Percentiles rank a stretch among this genome's conserved stretches.
Evolutionary conservation across 1,284 basidiomycete genomes (phyloP).

Genomic region (Melampsora occidentalis): DNA sequence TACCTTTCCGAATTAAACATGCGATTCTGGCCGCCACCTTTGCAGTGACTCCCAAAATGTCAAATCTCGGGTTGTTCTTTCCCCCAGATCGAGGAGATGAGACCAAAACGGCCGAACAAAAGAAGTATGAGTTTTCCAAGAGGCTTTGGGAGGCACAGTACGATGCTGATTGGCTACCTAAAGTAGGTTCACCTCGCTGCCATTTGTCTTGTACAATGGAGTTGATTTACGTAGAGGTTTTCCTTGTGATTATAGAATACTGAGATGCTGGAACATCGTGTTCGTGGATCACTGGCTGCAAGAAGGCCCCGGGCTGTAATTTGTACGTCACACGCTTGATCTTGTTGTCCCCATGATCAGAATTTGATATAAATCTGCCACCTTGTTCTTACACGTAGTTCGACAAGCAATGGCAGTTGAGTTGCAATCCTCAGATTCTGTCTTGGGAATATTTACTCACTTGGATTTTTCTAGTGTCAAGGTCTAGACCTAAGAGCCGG

Average conservation of each 20-base stretch:
- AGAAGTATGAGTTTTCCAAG: not conserved
- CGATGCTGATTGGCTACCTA: not conserved
- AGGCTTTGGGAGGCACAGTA: not conserved
- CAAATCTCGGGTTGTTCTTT: not conserved
- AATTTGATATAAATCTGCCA: not conserved
- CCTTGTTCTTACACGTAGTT: not conserved
- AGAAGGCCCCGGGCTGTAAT: not conserved
- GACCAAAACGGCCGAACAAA: not conserved
- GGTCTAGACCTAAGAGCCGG: not conserved
- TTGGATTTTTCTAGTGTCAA: not conserved
- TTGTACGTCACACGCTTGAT: not conserved
- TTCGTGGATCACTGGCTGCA: not conserved
- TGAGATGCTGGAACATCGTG: not conserved
- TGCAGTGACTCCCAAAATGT: not conserved
- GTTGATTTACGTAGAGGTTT: not conserved
- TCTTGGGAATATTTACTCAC: not conserved
- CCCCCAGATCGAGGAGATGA: not conserved
- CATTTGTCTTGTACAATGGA: not conserved
- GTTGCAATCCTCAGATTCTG: not conserved
- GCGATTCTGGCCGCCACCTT: not conserved
- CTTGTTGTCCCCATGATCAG: not conserved
- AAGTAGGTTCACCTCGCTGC: not conserved
- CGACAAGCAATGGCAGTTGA: constrained; percentile 9
- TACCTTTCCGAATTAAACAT: not conserved
- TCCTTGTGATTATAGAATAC: not conserved